Evolutionary conservation across 768 basidiomycete genomes (phyloP).

Genomic region (Kwoniella dendrophila): DNA sequence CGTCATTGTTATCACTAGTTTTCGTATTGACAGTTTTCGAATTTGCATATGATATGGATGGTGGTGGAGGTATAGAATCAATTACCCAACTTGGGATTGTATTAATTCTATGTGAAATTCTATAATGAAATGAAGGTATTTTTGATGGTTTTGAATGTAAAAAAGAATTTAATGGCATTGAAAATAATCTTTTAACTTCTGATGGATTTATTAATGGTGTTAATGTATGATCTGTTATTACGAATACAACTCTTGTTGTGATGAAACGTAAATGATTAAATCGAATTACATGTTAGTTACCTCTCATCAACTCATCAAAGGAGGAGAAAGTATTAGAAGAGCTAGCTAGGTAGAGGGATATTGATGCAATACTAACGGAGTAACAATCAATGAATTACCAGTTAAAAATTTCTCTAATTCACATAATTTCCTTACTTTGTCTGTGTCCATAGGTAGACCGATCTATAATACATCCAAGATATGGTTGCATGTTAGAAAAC

Average conservation of each 20-base stretch:
- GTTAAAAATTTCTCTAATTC: slow-evolving; percentile 77
- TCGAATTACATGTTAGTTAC: background rate
- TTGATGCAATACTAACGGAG: slow-evolving; percentile 65
- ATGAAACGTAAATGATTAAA: too few relatives aligned
- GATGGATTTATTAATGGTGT: slow-evolving; percentile 79
- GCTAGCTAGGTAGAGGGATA: background rate
- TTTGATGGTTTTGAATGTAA: slow-evolving; percentile 64
- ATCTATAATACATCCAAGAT: slow-evolving; percentile 71
- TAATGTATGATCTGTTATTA: slow-evolving; percentile 76
- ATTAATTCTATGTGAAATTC: slow-evolving; percentile 53
- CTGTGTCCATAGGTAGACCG: slow-evolving; percentile 73
- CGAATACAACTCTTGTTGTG: slow-evolving; percentile 80
- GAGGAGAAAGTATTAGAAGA: background rate
- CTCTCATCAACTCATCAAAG: too few relatives aligned
- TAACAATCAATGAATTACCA: slow-evolving; percentile 72
- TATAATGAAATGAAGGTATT: slow-evolving; percentile 44
- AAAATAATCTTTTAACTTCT: slow-evolving; percentile 80
- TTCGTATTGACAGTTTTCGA: slow-evolving; percentile 57
- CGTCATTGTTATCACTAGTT: too few relatives aligned
- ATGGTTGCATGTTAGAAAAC: background rate
- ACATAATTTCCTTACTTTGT: slow-evolving; percentile 73
- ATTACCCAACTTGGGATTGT: slow-evolving; percentile 23
- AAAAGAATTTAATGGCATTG: slow-evolving; percentile 78
- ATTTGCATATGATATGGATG: slow-evolving; percentile 59
- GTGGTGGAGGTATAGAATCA: slow-evolving; percentile 27